Conservation (phyloP, 1,284 basidiomycete species). For the Kwoniella shivajii region DNA sequence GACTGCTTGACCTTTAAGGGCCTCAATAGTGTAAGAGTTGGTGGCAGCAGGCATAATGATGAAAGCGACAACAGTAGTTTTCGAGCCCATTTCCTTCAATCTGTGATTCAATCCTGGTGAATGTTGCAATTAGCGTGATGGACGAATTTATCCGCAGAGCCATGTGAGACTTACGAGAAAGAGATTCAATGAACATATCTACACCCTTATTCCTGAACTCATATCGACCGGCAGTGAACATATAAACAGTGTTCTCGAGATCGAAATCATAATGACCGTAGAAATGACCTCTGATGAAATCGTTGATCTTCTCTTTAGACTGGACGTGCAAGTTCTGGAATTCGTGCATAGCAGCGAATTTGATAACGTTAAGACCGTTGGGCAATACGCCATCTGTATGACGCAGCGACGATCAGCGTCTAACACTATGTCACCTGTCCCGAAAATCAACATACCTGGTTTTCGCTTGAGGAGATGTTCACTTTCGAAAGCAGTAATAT, state of each 20-base stretch:
- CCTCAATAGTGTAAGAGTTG: conserved; percentile 95
- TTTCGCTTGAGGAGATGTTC: conserved; percentile 97
- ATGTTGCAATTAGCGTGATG: not conserved
- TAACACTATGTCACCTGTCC: not conserved
- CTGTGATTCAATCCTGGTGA: conserved; percentile 71
- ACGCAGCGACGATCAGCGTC: not conserved
- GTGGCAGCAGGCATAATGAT: conserved; percentile 98
- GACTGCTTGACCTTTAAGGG: conserved; percentile 96
- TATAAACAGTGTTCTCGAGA: conserved; percentile 93
- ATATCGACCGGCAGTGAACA: conserved; percentile 98
- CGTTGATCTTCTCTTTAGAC: conserved; percentile 94
- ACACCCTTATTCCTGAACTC: conserved; percentile 99
- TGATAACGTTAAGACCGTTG: conserved; percentile 96
- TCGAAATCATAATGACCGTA: conserved; percentile 97
- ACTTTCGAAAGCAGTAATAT: conserved; percentile 95
- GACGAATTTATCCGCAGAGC: not conserved
- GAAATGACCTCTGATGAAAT: conserved; percentile 96
- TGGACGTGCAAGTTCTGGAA: conserved; percentile 95
- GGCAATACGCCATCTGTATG: conserved; percentile 86
- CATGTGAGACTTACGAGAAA: conserved; percentile 65
- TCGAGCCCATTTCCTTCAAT: conserved; percentile 76
- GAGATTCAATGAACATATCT: conserved; percentile 97
- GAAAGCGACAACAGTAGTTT: conserved; percentile 90
- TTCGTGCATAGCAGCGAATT: conserved; percentile 92
- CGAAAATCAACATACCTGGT: conserved; percentile 58